Percentiles rank a stretch among this genome's conserved stretches.
phyloP scores from a whole-genome alignment of 768 basidiomycete species.

The Phaeotremella skinneri region DNA sequence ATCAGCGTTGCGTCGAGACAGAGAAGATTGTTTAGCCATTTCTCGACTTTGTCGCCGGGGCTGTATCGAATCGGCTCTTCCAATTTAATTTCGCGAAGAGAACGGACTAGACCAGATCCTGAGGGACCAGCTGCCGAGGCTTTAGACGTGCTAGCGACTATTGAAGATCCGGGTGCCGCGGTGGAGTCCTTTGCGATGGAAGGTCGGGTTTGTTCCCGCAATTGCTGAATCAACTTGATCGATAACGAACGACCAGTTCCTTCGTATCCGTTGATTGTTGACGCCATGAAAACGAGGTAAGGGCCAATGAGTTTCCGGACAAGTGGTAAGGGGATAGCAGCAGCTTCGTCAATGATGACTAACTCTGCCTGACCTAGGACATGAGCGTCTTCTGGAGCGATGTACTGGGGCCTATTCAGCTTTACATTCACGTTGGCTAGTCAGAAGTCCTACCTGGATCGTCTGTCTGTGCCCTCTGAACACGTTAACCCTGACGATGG shows the following conservation, averaged over 20 bases:
- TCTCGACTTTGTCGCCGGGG: constrained; percentile 81
- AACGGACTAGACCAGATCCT: constrained; percentile 57
- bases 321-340: constrained; percentile 93
- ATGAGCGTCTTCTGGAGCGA: constrained; percentile 96
- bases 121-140: constrained; percentile 49
- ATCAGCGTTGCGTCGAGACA: constrained; percentile 82
- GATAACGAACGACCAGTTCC: constrained; percentile 98
- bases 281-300: constrained; percentile 97
- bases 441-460: constrained; percentile 66
- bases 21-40: constrained; percentile 84
- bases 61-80: constrained; percentile 92
- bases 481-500: constrained; percentile 91
- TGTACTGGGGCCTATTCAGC: constrained; percentile 65
- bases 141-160: constrained; percentile 52
- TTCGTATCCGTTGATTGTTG: constrained; percentile 99
- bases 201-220: constrained; percentile 83
- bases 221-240: constrained; percentile 93
- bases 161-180: constrained; percentile 29
- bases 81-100: constrained; percentile 88
- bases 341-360: constrained; percentile 96
- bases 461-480: constrained; percentile 93
- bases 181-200: constrained; percentile 66
- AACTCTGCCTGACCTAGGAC: constrained; percentile 97
- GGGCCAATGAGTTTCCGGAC: constrained; percentile 89
- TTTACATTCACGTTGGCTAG: neutral